phyloP scores from a whole-genome alignment of 169 alveolate genomes.

The Ichthyophthirius multifiliis region DNA sequence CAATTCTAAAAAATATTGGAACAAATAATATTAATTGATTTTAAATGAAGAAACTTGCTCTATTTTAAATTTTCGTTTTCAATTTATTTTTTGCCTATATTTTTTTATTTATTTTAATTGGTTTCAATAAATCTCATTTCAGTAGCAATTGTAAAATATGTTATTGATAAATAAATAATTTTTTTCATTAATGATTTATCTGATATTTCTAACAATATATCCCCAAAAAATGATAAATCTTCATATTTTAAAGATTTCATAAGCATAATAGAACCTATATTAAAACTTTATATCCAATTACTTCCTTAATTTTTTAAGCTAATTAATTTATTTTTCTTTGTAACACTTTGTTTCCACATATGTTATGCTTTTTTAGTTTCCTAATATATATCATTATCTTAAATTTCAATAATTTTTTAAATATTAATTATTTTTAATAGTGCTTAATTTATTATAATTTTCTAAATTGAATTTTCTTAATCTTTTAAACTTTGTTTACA shows the following conservation, averaged over 20 bases:
- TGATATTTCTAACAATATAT: constrained; percentile 34
- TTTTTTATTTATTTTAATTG: constrained; percentile 20
- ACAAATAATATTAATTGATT: constrained; percentile 42
- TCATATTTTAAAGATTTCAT: constrained; percentile 23
- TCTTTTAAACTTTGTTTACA: neutral
- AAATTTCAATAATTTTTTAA: neutral
- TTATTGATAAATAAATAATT: constrained; percentile 36
- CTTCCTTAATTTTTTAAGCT: too few relatives aligned
- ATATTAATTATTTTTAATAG: neutral
- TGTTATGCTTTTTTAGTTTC: too few relatives aligned
- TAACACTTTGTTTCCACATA: too few relatives aligned
- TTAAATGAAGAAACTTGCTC: constrained; percentile 29
- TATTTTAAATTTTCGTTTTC: constrained; percentile 30
- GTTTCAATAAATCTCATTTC: constrained; percentile 43
- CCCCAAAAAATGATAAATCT: constrained; percentile 37
- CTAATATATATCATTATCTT: constrained; percentile 29
- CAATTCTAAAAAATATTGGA: constrained; percentile 11
- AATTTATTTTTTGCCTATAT: neutral
- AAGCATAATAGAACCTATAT: constrained; percentile 46
- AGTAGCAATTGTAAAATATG: constrained; percentile 47
- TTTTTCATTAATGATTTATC: too few relatives aligned
- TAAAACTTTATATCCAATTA: constrained; percentile 42
- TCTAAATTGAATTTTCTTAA: too few relatives aligned
- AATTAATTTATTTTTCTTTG: too few relatives aligned
- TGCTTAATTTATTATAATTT: too few relatives aligned